Evolutionary conservation across 2,329 filamentous ascomycete species (phyloP).

Genomic region (Colletotrichum musae): DNA sequence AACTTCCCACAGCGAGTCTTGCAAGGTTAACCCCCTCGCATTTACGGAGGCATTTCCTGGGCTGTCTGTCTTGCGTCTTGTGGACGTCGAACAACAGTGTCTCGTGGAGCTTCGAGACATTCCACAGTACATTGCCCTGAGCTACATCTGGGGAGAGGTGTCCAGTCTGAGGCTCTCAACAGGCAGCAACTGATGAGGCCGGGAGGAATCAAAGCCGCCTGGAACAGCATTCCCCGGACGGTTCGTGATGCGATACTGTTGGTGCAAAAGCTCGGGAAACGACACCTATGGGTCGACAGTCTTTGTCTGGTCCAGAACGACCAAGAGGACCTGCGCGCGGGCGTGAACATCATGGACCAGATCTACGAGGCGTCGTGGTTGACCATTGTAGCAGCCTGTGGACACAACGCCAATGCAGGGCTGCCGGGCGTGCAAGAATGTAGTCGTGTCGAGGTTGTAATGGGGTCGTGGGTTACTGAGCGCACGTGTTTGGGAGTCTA

Average conservation of each 20-base stretch:
- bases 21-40: background rate
- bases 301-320: constrained; percentile 39
- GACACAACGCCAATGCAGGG: background rate
- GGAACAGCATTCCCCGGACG: background rate
- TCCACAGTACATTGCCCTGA: background rate
- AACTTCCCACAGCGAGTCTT: background rate
- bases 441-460: background rate
- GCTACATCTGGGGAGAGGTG: background rate
- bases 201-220: background rate
- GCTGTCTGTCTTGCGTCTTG: background rate
- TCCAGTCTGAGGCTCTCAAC: background rate
- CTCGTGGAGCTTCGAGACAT: background rate
- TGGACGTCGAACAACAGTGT: background rate
- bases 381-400: background rate
- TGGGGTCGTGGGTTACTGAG: background rate
- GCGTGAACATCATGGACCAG: constrained; percentile 2
- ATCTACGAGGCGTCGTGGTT: constrained; percentile 3
- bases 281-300: constrained; percentile 36
- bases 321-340: background rate
- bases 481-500: background rate
- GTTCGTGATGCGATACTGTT: constrained; percentile 31
- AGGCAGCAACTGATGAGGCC: background rate
- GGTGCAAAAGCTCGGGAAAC: constrained; percentile 9
- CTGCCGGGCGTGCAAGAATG: background rate
- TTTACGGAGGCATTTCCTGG: background rate